phyloP scores from a whole-genome alignment of 2,329 filamentous ascomycete species.

The Metarhizium humberi region DNA sequence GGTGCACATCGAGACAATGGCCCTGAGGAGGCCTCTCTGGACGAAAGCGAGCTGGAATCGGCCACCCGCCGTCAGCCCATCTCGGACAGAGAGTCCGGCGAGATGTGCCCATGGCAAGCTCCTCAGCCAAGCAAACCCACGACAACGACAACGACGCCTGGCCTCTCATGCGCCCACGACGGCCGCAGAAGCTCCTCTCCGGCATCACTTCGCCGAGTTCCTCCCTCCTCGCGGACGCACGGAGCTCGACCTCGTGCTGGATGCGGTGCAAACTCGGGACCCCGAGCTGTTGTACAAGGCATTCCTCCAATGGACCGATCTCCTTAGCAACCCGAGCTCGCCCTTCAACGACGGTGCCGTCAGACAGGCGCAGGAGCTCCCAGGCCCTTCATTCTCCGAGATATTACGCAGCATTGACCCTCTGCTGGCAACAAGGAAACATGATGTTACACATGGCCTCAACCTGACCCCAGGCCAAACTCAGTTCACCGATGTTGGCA shows the following conservation, averaged over 20 bases:
- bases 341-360: constrained; percentile 16
- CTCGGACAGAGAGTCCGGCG: constrained; percentile 7
- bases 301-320: constrained; percentile 18
- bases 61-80: constrained; percentile 6
- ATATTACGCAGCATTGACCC: constrained; percentile 56
- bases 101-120: constrained; percentile 7
- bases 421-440: constrained; percentile 28
- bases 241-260: constrained; percentile 18
- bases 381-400: constrained; percentile 50
- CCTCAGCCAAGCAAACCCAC: not conserved
- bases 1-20: constrained; percentile 15
- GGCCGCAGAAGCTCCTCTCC: constrained; percentile 2
- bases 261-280: constrained; percentile 22
- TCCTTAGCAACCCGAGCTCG: constrained; percentile 10
- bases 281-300: constrained; percentile 12
- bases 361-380: constrained; percentile 29
- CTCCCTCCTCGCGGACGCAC: constrained; percentile 7
- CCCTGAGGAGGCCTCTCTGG: constrained; percentile 16
- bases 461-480: constrained; percentile 29
- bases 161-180: constrained; percentile 11
- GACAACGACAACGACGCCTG: constrained; percentile 14
- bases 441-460: constrained; percentile 38
- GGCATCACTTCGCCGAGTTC: constrained; percentile 6
- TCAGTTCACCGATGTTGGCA: constrained; percentile 26
- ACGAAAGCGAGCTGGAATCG: constrained; percentile 15